phyloP scores from a whole-genome alignment of 345 rosid genomes.

The Eucalyptus marginata region DNA sequence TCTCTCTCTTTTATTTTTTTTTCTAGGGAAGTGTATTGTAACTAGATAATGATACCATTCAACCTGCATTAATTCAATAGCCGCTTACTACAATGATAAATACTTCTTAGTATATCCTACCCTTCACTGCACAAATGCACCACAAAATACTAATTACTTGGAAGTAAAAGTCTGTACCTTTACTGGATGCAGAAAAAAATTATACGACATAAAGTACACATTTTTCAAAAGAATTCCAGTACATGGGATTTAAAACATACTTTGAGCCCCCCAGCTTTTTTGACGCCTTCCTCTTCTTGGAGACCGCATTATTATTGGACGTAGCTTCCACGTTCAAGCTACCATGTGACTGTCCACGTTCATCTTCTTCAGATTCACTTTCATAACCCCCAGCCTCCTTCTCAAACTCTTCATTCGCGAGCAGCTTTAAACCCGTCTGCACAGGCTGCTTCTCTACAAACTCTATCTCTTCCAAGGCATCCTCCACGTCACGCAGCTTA shows the following conservation, averaged over 20 bases:
- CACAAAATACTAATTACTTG: neutral
- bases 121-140: neutral
- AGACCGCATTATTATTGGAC: slow-evolving; percentile 14
- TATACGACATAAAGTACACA: neutral
- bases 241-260: slow-evolving; percentile 23
- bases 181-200: neutral
- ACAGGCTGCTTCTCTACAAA: slow-evolving; percentile 19
- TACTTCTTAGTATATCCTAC: neutral
- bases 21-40: neutral
- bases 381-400: slow-evolving; percentile 51
- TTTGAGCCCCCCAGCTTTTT: slow-evolving; percentile 43
- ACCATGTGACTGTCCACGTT: slow-evolving; percentile 2
- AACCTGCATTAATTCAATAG: neutral
- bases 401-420: slow-evolving; percentile 58
- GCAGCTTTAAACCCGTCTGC: slow-evolving; percentile 21
- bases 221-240: neutral
- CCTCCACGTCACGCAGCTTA: slow-evolving; percentile 8
- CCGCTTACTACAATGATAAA: neutral
- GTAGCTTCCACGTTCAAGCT: slow-evolving; percentile 8
- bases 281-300: slow-evolving; percentile 67
- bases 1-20: neutral
- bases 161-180: neutral
- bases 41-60: neutral
- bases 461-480: slow-evolving; percentile 17
- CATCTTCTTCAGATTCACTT: slow-evolving; percentile 53